Base-by-base conservation (phyloP, 78 protist species). In the Dictyostelium purpureum region DNA sequence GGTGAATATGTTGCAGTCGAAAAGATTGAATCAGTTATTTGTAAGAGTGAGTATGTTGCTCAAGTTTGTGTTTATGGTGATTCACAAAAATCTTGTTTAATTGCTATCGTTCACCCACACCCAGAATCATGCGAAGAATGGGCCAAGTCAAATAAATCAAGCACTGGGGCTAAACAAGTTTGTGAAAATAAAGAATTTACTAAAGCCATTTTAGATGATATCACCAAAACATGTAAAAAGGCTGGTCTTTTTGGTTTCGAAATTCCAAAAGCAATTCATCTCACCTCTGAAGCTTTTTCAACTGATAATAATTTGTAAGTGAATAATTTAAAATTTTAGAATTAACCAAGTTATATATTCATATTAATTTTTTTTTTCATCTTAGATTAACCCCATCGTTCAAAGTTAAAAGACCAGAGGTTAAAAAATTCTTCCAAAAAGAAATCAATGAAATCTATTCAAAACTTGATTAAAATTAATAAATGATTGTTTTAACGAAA, bases 1-100 rank as follows among this genome's bases (percentile, higher is more conserved):
- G 90, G 99, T 43, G 99, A 98, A 89, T 98, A 98, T 95, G 70
- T 98, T 43, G 97, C 98, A 11, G 77, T 87, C 26, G 93, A 87
- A 40, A 77, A 76, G 71, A 87, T 87, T 73, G 93, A 87, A 47
- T 52, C 69, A 12, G 51, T 71, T 0, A 18, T 74, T 16, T 11
- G 33, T 7, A 78, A 89, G 52, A 71, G 80, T 35, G 59, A 57
- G 26, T 65, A 67, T 18, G 70, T 89, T 9, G 88, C 59, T 24
- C 89, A 89, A 38, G 57, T 89, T 56, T 89, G 94, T 24, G 69
- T 89, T 37, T 78, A 79, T 66, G 94, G 89, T 69, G 79, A 89
- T 56, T 45, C 77, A 1, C 51, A 89, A 56, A 82, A 82, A 47
- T 67, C 90, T 14, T 47, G 26, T 9, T 28, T 82, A 5, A 21